Evolutionary conservation across 257 asterid species (phyloP).

Genomic region (Vinca minor): DNA sequence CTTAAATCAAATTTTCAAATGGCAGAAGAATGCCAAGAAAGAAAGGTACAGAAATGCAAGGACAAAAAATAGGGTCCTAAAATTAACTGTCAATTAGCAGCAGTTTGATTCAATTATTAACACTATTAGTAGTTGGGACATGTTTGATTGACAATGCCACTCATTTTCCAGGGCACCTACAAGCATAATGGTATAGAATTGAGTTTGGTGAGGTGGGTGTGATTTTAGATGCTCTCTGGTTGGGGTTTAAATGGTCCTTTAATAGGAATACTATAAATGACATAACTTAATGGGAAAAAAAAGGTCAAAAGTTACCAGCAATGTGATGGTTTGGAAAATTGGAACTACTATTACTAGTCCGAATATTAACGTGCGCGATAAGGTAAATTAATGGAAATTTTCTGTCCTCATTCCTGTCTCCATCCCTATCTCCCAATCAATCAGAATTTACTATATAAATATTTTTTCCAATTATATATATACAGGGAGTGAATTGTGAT

Average conservation of each 20-base stretch:
- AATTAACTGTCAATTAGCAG: background rate
- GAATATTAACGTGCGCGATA: background rate
- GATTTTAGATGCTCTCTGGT: background rate
- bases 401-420: too few species aligned
- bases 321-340: constrained; percentile 1
- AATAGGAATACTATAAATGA: background rate
- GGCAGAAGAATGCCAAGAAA: constrained; percentile 3
- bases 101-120: constrained; percentile 1
- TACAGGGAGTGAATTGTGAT: too few species aligned
- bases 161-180: background rate
- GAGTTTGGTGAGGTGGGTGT: constrained; percentile 8
- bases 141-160: constrained; percentile 5
- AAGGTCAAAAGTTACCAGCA: constrained; percentile 4
- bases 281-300: background rate
- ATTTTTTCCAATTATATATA: too few species aligned
- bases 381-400: background rate
- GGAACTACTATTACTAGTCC: background rate
- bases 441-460: too few species aligned
- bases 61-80: background rate
- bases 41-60: constrained; percentile 5
- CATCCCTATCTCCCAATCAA: too few species aligned
- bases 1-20: background rate
- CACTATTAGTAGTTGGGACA: background rate
- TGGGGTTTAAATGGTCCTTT: background rate
- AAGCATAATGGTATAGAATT: background rate